Evolutionary conservation across 805 yeast species (phyloP).

Genomic region (Candida fluviatilis): DNA sequence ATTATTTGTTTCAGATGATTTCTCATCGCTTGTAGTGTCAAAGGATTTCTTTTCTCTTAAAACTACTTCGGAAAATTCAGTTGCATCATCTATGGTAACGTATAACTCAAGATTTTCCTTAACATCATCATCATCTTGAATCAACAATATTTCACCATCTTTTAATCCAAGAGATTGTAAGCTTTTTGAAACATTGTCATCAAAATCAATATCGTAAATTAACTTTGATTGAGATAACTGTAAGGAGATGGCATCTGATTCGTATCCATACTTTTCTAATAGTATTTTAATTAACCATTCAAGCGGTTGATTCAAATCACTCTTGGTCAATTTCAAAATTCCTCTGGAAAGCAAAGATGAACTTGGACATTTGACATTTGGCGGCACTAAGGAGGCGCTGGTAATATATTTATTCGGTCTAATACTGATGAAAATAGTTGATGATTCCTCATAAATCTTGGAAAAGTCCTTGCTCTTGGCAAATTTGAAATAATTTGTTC

Average conservation of each 20-base stretch:
- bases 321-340: slow-evolving; percentile 31
- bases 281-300: slow-evolving; percentile 50
- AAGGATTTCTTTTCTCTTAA: slow-evolving; percentile 12
- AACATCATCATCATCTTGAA: slow-evolving; percentile 78
- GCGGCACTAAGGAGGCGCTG: slow-evolving; percentile 55
- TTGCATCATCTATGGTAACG: slow-evolving; percentile 23
- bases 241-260: slow-evolving; percentile 49
- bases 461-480: slow-evolving; percentile 26
- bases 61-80: slow-evolving; percentile 11
- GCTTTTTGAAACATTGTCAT: slow-evolving; percentile 57
- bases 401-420: slow-evolving; percentile 62
- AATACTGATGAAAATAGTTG: slow-evolving; percentile 36
- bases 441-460: slow-evolving; percentile 14
- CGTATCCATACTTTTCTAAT: slow-evolving; percentile 46
- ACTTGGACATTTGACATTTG: slow-evolving; percentile 70
- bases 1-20: slow-evolving; percentile 8
- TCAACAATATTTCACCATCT: slow-evolving; percentile 59
- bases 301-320: slow-evolving; percentile 34
- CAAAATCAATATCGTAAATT: slow-evolving; percentile 83
- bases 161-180: slow-evolving; percentile 49
- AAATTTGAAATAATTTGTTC: slow-evolving; percentile 48
- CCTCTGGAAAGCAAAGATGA: slow-evolving; percentile 56
- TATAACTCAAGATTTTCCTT: slow-evolving; percentile 62
- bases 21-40: not conserved
- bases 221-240: slow-evolving; percentile 57